Evolutionary conservation across 441 rosid species (phyloP), one percentile per base, ranked within the genome.

Genomic region (Brassica hybrid): DNA sequence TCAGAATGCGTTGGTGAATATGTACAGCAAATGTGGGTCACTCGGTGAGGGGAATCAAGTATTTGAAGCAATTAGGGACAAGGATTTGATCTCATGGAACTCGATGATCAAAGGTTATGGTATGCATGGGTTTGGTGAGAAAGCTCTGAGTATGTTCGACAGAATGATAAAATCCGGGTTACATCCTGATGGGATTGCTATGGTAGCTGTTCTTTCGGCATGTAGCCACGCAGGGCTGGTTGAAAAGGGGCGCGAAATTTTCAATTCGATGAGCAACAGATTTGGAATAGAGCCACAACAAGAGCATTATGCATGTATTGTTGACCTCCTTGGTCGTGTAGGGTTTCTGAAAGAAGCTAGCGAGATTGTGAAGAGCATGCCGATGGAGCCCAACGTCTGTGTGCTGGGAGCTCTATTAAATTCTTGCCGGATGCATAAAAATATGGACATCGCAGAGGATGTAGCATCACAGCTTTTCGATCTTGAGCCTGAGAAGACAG

Each of bases 21-120:
- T 89, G 97, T 92, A 92, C 81, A 81, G 85, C 63, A 90, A 83
- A 75, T 89, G 91, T 72, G 97, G 94, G 76, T 80, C 82, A 64
- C 81, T 89, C 43, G 43, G 59, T 54, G 83, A 83, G 70, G 97
- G 95, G 34, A 57, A 16, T 76, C 19, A 45, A 12, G 82, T 89
- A 13, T 92, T 92, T 77, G 85, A 84, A 77, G 79, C 78, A 64
- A 85, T 88, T 7, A 59, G 78, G 62, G 83, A 63, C 6, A 85
- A 85, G 67, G 82, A 83, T 79, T 62, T 85, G 79, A 79, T 80
- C 68, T 80, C 86, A 23, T 85, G 88, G 88, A 85, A 83, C 77
- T 57, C 88, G 5, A 81, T 85, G 27, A 77, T 85, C 60, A 67
- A 83, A 65, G 88, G 82, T 25, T 85, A 85, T 61, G 86, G 83